Evolutionary conservation across 176 grass and related monocot species (phyloP).

Genomic region (Triticum turgidum): DNA sequence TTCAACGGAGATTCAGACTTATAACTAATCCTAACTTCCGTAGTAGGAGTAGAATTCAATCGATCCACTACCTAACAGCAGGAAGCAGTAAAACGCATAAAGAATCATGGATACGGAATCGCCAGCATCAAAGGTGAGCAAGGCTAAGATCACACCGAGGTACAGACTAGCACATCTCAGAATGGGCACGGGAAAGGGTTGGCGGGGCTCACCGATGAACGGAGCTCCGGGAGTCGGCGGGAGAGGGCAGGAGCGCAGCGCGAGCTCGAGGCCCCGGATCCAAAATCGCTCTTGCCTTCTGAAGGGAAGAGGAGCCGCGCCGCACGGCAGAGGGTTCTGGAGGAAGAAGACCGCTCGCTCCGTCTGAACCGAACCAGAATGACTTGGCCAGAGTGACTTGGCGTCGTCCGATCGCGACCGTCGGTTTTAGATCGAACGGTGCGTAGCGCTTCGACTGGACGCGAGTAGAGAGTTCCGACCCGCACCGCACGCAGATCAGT

Average conservation of each 20-base stretch:
- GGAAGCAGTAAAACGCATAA: background rate
- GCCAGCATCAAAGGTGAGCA: background rate
- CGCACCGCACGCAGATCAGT: background rate
- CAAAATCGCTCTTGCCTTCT: background rate
- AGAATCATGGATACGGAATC: background rate
- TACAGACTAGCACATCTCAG: background rate
- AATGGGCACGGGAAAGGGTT: background rate
- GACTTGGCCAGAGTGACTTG: background rate
- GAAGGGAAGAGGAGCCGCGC: background rate
- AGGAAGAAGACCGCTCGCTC: background rate
- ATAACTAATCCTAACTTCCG: background rate
- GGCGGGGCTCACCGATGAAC: background rate
- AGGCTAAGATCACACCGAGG: background rate
- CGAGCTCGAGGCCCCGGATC: background rate
- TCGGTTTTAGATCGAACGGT: background rate
- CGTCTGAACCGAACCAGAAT: background rate
- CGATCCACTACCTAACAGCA: background rate
- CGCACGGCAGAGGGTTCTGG: slow-evolving; percentile 24
- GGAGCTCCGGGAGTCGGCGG: background rate
- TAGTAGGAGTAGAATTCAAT: background rate
- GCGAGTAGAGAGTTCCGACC: background rate
- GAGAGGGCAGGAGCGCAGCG: background rate
- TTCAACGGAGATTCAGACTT: background rate
- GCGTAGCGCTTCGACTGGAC: background rate
- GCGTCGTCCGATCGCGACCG: background rate